A percentile compares a stretch with the other conserved stretches of the same genome.
Conservation (phyloP, 768 basidiomycete species). For the Auricularia auricula-judae region DNA sequence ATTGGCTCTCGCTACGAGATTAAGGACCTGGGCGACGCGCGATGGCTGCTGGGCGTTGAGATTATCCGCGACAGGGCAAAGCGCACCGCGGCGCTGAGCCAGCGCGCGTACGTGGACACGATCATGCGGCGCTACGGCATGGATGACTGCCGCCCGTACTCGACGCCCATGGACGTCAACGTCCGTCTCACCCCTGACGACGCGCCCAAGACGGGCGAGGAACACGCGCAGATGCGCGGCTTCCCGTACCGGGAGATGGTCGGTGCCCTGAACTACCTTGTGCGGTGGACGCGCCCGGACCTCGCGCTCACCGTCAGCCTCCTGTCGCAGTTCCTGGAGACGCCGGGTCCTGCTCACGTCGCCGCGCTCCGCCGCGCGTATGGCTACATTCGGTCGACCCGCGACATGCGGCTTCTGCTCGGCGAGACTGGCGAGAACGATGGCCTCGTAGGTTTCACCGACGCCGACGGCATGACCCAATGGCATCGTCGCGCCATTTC, state of each 20-base stretch:
- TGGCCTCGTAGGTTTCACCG: slow-evolving; percentile 5
- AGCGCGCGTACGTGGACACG: slow-evolving; percentile 8
- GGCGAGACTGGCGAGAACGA: neutral
- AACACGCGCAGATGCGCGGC: neutral
- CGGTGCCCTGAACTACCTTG: neutral
- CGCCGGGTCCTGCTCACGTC: neutral
- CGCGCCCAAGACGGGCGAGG: slow-evolving; percentile 1
- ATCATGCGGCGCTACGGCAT: slow-evolving; percentile 9
- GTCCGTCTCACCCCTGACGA: slow-evolving; percentile 1
- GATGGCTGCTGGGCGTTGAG: slow-evolving; percentile 9
- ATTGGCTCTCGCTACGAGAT: slow-evolving; percentile 5
- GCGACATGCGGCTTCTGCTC: neutral
- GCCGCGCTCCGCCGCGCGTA: neutral
- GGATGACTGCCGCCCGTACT: neutral
- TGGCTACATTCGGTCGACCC: neutral
- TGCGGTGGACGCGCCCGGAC: slow-evolving; percentile 9
- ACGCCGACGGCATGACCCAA: slow-evolving; percentile 14
- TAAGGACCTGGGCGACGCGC: slow-evolving; percentile 5
- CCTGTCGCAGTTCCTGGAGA: neutral
- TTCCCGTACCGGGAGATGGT: neutral
- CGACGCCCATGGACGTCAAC: slow-evolving; percentile 12
- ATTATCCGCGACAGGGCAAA: slow-evolving; percentile 4
- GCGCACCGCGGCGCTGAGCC: neutral
- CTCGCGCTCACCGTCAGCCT: slow-evolving; percentile 4
- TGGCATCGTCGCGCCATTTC: slow-evolving; percentile 21